These are phyloP conservation scores for Coniosporium tulheliwenetii DNA, from an alignment of 2,329 filamentous ascomycete genomes.

Conservation along the genomic window DNA sequence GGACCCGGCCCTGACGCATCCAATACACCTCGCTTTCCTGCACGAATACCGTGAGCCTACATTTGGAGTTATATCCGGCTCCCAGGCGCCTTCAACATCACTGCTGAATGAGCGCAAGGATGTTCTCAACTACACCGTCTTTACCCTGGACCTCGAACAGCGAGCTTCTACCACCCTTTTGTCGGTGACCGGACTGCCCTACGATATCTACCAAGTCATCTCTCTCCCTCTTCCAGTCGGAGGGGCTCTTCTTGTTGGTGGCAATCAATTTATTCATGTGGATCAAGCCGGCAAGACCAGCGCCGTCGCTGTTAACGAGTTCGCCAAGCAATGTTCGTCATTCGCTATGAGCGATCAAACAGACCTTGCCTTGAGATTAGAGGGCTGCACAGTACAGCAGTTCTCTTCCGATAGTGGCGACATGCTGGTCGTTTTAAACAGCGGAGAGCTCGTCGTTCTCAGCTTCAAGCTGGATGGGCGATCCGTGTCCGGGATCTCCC, in stretches of 20 bases:
- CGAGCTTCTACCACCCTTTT: conserved; percentile 84
- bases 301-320: conserved; percentile 82
- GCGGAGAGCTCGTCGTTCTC: conserved; percentile 59
- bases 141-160: conserved; percentile 87
- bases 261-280: conserved; percentile 85
- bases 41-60: conserved; percentile 97
- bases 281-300: conserved; percentile 91
- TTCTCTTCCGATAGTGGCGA: conserved; percentile 66
- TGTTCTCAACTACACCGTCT: conserved; percentile 78
- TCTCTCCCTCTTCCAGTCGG: conserved; percentile 76
- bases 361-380: conserved; percentile 61
- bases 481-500: conserved; percentile 72
- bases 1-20: conserved; percentile 74
- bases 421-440: conserved; percentile 64
- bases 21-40: conserved; percentile 81
- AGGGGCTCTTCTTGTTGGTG: conserved; percentile 71
- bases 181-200: conserved; percentile 70
- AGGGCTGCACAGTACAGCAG: conserved; percentile 64
- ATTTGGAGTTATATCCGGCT: conserved; percentile 82
- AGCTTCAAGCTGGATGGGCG: conserved; percentile 80
- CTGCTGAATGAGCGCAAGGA: conserved; percentile 66
- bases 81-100: conserved; percentile 54
- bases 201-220: conserved; percentile 71
- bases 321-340: conserved; percentile 65
- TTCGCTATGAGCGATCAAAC: conserved; percentile 82